Conservation (phyloP, 208 protist genomes). For the Trypanosoma brucei region DNA sequence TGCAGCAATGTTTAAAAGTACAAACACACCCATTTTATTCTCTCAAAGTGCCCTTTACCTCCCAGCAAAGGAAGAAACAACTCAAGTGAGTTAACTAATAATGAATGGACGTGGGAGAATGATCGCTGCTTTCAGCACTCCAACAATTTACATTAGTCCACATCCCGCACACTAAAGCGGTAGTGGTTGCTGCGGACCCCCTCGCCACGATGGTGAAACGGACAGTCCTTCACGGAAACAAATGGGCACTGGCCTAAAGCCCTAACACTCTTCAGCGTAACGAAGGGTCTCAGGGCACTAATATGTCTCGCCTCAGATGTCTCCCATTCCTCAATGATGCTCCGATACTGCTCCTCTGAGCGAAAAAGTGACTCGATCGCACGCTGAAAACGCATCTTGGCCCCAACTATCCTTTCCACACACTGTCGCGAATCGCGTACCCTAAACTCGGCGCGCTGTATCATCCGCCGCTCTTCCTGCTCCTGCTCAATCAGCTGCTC, state of each 20-base stretch:
- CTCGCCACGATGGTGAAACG: slow-evolving; percentile 20
- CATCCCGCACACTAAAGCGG: slow-evolving; percentile 6
- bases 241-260: slow-evolving; percentile 24
- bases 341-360: slow-evolving; percentile 10
- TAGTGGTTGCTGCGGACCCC: slow-evolving; percentile 13
- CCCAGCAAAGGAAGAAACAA: too few relatives aligned
- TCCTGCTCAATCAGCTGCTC: slow-evolving; percentile 15
- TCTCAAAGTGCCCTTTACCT: too few relatives aligned
- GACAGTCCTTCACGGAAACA: slow-evolving; percentile 18
- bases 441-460: slow-evolving; percentile 8
- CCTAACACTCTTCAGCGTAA: slow-evolving; percentile 7
- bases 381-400: slow-evolving; percentile 18
- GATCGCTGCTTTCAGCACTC: too few relatives aligned
- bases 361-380: slow-evolving; percentile 6
- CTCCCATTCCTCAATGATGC: slow-evolving; percentile 13
- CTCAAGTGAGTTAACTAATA: too few relatives aligned
- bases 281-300: slow-evolving; percentile 12
- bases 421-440: slow-evolving; percentile 8
- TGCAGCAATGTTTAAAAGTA: too few relatives aligned
- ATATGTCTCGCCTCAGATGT: slow-evolving; percentile 19
- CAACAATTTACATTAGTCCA: background rate
- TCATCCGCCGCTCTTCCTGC: slow-evolving; percentile 1
- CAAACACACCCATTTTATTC: too few relatives aligned
- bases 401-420: slow-evolving; percentile 18
- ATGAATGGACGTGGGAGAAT: too few relatives aligned